Evolutionary conservation across 2,329 filamentous ascomycete species (phyloP).

Genomic region (Botrytis medusae): DNA sequence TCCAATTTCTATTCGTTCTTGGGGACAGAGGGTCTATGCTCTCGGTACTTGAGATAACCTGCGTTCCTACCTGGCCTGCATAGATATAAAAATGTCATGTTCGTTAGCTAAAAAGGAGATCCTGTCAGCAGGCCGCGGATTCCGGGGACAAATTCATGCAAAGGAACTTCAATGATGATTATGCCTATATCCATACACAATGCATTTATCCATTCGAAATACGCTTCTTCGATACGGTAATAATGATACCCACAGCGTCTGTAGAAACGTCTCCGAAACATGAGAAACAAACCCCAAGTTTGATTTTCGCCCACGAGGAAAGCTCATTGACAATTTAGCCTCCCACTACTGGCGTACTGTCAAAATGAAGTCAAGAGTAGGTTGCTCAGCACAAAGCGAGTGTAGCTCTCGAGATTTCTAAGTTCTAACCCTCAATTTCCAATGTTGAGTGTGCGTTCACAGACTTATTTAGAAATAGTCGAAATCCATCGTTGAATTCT

Average conservation of each 20-base stretch:
- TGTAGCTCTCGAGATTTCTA: neutral
- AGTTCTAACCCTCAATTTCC: neutral
- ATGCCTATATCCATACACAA: neutral
- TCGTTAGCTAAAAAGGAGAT: neutral
- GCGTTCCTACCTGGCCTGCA: neutral
- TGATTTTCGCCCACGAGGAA: neutral
- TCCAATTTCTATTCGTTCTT: neutral
- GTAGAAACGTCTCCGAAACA: slow-evolving; percentile 18
- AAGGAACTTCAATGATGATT: neutral
- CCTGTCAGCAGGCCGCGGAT: neutral
- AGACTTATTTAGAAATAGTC: neutral
- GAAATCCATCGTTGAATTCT: neutral
- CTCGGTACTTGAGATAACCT: neutral
- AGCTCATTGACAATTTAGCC: neutral
- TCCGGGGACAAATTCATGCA: neutral
- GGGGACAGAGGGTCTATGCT: neutral
- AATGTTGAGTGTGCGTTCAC: neutral
- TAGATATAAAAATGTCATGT: neutral
- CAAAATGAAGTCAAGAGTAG: neutral
- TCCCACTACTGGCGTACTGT: neutral
- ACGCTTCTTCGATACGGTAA: neutral
- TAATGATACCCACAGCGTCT: neutral
- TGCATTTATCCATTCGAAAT: neutral
- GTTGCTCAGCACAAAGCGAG: neutral
- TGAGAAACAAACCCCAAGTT: slow-evolving; percentile 1